Conservation (phyloP, 257 asterid species). For the Solanum habrochaites region DNA sequence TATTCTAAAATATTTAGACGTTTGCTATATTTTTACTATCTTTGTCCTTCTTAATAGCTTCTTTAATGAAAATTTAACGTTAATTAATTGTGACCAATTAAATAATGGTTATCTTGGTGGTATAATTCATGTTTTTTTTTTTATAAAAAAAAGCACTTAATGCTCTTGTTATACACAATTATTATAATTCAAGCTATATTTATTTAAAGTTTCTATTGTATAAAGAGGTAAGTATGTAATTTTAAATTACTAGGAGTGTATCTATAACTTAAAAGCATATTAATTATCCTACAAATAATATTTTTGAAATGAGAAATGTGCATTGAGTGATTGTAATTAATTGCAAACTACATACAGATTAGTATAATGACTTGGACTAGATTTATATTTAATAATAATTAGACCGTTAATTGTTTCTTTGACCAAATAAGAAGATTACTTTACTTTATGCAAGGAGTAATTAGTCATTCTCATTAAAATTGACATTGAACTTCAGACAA, state of each 20-base stretch:
- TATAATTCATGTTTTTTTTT: not conserved
- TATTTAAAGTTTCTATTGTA: not conserved
- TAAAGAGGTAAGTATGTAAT: not conserved
- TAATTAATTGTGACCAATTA: not conserved
- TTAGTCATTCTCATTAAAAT: not conserved
- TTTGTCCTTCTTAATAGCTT: not conserved
- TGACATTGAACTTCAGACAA: not conserved
- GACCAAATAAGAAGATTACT: not conserved
- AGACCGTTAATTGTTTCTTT: not conserved
- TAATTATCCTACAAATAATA: not conserved
- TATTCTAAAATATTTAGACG: not conserved
- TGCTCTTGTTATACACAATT: not conserved
- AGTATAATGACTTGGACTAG: not conserved
- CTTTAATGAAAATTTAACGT: too few relatives aligned
- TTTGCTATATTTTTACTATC: not conserved
- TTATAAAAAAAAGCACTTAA: not conserved
- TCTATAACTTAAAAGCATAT: not conserved
- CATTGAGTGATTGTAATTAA: not conserved
- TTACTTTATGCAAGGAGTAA: not conserved
- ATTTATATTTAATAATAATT: not conserved
- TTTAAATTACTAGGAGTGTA: not conserved
- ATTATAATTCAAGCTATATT: not conserved
- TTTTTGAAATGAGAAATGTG: not conserved
- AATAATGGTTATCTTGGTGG: not conserved
- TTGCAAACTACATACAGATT: not conserved